Conservation (phyloP, 129 eudicot species). For the Cynara cardunculus region DNA sequence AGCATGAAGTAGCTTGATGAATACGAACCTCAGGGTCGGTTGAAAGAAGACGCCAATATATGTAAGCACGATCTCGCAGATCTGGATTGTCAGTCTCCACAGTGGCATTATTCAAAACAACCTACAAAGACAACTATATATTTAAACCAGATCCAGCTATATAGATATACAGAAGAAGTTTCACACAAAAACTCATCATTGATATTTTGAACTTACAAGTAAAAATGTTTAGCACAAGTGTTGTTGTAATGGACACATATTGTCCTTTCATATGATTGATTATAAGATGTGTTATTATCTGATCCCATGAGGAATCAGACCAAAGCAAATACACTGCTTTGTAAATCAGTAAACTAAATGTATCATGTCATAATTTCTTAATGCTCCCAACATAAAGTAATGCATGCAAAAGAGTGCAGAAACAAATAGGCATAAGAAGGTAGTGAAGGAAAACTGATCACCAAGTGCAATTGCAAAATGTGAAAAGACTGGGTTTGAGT, state of each 20-base stretch:
- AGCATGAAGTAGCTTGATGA: background rate
- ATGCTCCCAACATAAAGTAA: background rate
- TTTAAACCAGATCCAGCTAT: background rate
- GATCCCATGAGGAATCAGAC: background rate
- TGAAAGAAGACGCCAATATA: conserved; percentile 99
- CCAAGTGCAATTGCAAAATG: background rate
- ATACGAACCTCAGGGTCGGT: conserved; percentile 94
- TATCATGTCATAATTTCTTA: background rate
- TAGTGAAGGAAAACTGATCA: no score
- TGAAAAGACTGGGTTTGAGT: no score
- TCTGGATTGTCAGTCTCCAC: conserved; percentile 99
- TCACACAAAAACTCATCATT: background rate
- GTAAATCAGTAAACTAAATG: background rate
- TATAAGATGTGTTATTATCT: no score
- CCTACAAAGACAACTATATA: conserved; percentile 44
- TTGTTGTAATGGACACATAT: no score
- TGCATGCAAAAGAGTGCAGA: no score
- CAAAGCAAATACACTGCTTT: no score
- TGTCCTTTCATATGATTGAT: background rate
- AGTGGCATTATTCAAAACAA: conserved; percentile 95
- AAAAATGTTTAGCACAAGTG: background rate
- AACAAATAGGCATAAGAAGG: no score
- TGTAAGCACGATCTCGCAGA: conserved; percentile 96
- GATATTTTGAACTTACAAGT: background rate
- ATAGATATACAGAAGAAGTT: background rate